Evolutionary conservation across 2,329 filamentous ascomycete species (phyloP).

Genomic region (Verticillium dahliae): DNA sequence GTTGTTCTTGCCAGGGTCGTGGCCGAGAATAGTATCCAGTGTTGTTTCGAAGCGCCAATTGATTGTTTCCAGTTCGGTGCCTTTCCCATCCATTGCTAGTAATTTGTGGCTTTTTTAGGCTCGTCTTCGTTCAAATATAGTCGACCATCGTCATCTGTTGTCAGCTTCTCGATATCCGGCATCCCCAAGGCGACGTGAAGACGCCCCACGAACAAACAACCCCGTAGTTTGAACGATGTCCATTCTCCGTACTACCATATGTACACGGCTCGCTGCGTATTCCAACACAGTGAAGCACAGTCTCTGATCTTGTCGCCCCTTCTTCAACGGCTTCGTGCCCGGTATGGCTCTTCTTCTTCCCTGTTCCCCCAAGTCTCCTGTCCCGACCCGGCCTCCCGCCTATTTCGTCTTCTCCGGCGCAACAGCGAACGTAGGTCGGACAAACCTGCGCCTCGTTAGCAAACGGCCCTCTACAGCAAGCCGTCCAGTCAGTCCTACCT

Average conservation of each 20-base stretch:
- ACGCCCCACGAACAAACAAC: too few species aligned
- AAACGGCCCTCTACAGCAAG: background rate
- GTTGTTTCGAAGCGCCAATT: too few species aligned
- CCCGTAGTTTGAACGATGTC: background rate
- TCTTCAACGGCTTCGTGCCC: background rate
- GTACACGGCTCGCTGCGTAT: background rate
- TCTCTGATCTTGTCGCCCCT: background rate
- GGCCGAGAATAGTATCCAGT: too few species aligned
- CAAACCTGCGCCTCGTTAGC: constrained; percentile 49
- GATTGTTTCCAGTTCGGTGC: too few species aligned
- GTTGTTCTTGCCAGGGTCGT: too few species aligned
- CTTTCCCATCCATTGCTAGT: too few species aligned
- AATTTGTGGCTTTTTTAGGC: too few species aligned
- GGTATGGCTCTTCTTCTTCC: background rate
- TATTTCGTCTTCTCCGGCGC: constrained; percentile 50
- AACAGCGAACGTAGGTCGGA: constrained; percentile 72
- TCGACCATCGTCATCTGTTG: too few species aligned
- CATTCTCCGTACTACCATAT: background rate
- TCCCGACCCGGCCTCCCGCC: background rate
- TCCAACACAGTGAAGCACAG: background rate
- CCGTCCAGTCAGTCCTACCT: constrained; percentile 51
- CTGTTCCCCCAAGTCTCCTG: background rate
- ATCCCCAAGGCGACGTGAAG: too few species aligned
- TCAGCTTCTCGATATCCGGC: too few species aligned
- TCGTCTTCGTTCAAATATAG: too few species aligned